Base-by-base conservation (phyloP, 768 basidiomycete species). In the Phanerochaete sordida region DNA sequence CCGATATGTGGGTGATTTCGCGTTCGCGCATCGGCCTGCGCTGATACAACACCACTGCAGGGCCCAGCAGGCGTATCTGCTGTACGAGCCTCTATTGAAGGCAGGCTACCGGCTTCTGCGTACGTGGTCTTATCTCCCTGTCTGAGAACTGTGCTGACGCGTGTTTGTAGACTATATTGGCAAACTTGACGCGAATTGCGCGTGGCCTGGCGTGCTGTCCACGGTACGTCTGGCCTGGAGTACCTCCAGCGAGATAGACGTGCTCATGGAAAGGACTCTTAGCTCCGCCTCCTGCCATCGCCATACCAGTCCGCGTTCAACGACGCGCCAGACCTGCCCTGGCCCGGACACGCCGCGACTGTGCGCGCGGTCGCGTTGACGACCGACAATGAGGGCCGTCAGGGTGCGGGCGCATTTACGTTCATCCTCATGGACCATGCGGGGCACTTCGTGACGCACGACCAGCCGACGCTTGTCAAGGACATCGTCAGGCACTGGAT, bases 331-430 rank as follows among this genome's bases (percentile, higher is more conserved):
- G 56, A 57, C 56, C 23, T 57, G 2, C 56, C 26, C 3, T 57
- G 56, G 56, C 13, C 43, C 4, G 46, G 56, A 23, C 21, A 48
- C 15, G 37, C 35, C 13, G 57, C 57, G 15, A 70, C 68, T 26
- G 65, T 71, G 8, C 70, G 69, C 7, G 62, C 58, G 3, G 65
- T 72, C n/a, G 70, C 66, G n/a, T n/a, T n/a, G n/a, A n/a, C n/a
- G 8, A 35, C 7, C 39, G 19, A 19, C 11, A 43, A 43, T 4
- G 19, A 43, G 39, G 39, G 19, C 5, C 8, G 11, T 4, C 5
- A 28, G 1, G 72, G 72, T 23, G 71, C 74, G 4, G 74, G 74
- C 1, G 66, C 69, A 30, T 65, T 74, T 62, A 73, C 74, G 5
- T 72, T 60, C 57, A 62, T 74, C 12, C 61, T 74, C 13, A 44